These are phyloP conservation scores for Torulaspora pretoriensis DNA, from an alignment of 1,139 yeast species.

Conservation along the genomic window DNA sequence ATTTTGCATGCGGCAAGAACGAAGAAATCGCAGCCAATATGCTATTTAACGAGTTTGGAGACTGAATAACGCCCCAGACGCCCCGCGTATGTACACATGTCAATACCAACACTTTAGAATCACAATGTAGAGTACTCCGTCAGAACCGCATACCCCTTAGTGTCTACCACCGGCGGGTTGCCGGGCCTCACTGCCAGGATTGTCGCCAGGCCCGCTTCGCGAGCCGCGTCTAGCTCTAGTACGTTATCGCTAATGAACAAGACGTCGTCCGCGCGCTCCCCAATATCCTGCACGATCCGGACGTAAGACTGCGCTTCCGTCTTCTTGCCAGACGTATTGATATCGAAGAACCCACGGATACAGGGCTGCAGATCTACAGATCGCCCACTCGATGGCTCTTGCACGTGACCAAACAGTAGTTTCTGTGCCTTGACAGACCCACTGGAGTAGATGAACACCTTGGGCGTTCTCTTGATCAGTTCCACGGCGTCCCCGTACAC, in stretches of 20 bases:
- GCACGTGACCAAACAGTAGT: constrained; percentile 64
- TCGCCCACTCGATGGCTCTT: constrained; percentile 30
- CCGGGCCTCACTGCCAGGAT: constrained; percentile 70
- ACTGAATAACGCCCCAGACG: constrained; percentile 13
- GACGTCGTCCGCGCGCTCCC: constrained; percentile 37
- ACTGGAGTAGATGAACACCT: constrained; percentile 78
- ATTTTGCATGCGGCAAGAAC: constrained; percentile 96
- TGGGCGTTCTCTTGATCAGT: constrained; percentile 42
- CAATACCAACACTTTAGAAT: neutral
- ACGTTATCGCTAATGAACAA: constrained; percentile 75
- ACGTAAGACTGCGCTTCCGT: constrained; percentile 53
- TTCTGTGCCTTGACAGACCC: constrained; percentile 87
- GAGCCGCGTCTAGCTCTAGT: constrained; percentile 68
- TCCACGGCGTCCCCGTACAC: constrained; percentile 68
- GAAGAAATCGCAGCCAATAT: constrained; percentile 96
- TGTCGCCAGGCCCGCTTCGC: constrained; percentile 57
- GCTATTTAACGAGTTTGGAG: constrained; percentile 46
- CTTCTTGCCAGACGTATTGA: constrained; percentile 78
- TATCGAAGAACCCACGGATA: constrained; percentile 73
- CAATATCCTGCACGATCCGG: constrained; percentile 44
- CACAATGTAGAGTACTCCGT: constrained; percentile 10
- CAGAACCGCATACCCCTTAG: constrained; percentile 3
- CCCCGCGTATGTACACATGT: constrained; percentile 2
- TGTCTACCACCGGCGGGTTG: constrained; percentile 48
- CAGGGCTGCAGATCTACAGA: constrained; percentile 48